These are phyloP conservation scores for Zygnema circumcarinatum DNA, from an alignment of 139 green algal species.

Conservation along the genomic window DNA sequence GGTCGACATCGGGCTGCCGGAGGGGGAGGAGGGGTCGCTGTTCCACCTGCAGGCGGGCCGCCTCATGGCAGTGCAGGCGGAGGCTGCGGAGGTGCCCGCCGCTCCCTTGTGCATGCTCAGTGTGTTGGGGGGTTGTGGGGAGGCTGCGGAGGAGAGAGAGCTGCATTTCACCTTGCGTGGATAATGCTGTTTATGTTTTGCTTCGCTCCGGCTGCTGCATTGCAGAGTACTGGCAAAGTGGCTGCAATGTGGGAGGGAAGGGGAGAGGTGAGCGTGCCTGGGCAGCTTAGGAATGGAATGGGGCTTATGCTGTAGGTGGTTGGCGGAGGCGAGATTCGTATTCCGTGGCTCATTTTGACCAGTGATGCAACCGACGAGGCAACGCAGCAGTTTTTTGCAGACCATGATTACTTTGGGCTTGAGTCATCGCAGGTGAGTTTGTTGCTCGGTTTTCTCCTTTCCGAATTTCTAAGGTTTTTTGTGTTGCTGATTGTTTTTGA, in stretches of 20 bases:
- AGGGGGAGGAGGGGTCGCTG: conserved; percentile 82
- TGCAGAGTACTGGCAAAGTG: too few species aligned
- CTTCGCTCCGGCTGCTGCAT: too few species aligned
- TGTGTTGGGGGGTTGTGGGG: too few species aligned
- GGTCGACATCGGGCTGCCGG: conserved; percentile 90
- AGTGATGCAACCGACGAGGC: conserved; percentile 82
- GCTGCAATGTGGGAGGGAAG: too few species aligned
- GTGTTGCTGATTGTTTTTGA: too few species aligned
- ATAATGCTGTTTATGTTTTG: too few species aligned
- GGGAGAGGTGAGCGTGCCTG: too few species aligned
- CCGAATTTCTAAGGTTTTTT: too few species aligned
- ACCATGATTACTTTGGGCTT: conserved; percentile 59
- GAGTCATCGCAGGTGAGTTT: conserved; percentile 21
- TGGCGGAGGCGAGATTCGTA: neutral
- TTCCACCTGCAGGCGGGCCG: conserved; percentile 91
- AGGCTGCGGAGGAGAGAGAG: too few species aligned
- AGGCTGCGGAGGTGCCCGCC: conserved; percentile 19
- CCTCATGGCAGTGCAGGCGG: conserved; percentile 73
- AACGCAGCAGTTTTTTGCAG: conserved; percentile 77
- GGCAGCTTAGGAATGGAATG: too few species aligned
- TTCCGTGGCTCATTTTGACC: conserved; percentile 90
- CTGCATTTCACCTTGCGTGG: too few species aligned
- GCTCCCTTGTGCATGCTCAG: too few species aligned
- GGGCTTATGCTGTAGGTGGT: neutral
- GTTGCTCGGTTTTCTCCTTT: neutral